phyloP scores from a whole-genome alignment of 305 asterid genomes.

The Fraxinus dipetala region DNA sequence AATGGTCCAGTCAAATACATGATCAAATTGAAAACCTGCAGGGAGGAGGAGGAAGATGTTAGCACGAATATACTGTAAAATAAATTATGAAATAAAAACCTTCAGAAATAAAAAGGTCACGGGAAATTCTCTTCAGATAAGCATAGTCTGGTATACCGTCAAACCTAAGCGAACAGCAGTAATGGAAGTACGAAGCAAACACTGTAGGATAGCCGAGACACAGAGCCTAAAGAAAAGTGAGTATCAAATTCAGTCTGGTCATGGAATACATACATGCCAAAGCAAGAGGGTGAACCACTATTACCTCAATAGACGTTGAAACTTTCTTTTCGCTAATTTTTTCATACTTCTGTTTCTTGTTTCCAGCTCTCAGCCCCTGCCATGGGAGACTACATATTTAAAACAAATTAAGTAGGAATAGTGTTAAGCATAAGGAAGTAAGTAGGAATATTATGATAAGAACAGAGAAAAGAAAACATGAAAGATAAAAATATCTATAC shows the following conservation, averaged over 20 bases:
- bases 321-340: slow-evolving; percentile 79
- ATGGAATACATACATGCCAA: slow-evolving; percentile 14
- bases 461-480: background rate
- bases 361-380: slow-evolving; percentile 89
- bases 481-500: slow-evolving; percentile 29
- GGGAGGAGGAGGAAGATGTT: slow-evolving; percentile 1
- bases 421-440: slow-evolving; percentile 6
- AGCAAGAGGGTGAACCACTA: background rate
- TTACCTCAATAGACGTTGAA: slow-evolving; percentile 82
- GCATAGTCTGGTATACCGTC: slow-evolving; percentile 85
- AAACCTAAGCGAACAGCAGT: slow-evolving; percentile 17
- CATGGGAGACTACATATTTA: slow-evolving; percentile 66
- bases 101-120: slow-evolving; percentile 85
- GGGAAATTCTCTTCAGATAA: slow-evolving; percentile 70
- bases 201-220: slow-evolving; percentile 75
- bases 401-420: slow-evolving; percentile 24
- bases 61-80: background rate
- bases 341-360: slow-evolving; percentile 81
- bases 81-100: slow-evolving; percentile 38
- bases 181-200: slow-evolving; percentile 84
- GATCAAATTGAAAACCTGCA: slow-evolving; percentile 78
- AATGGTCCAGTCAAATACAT: slow-evolving; percentile 84
- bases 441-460: slow-evolving; percentile 17
- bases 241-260: slow-evolving; percentile 22
- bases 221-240: slow-evolving; percentile 40